Evolutionary conservation across 208 protist species (phyloP), one percentile per base, ranked within the genome.

Genomic region (Acanthamoeba lugdunensis): DNA sequence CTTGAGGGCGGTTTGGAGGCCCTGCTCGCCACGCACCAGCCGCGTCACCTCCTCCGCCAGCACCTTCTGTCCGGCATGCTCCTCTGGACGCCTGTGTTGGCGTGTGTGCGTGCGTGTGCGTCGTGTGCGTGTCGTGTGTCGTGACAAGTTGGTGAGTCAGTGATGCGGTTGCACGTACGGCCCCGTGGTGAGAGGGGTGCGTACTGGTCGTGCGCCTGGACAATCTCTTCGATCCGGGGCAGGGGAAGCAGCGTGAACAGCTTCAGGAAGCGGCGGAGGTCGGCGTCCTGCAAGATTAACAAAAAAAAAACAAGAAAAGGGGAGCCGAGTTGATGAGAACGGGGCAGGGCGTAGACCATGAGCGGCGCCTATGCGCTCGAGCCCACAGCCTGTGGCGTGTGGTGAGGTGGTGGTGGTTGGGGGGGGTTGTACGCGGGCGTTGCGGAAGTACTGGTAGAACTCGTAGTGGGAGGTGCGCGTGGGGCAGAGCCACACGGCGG

Each of bases 401-500:
- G 50, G 50, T 54, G 4, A 11, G 11, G 50, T 4, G 50, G 50
- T 4, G 50, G 50, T 4, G 50, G 50, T 11, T 54, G 50, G 7
- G 50, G 11, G 50, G 50, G 50, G 50, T 54, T 4, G n/a, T 82
- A 82, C 73, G 11, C 45, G 4, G 9, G 45, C 21, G 73, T 82
- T 82, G 30, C 73, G 73, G 73, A 82, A 82, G 21, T 82, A 82
- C 73, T 82, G 73, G 21, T 82, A 82, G 45, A 82, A 82, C 16
- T 82, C 73, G 30, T 82, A 82, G 73, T 82, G 73, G 13, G 73
- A 82, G 73, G 73, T 56, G 73, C 73, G 73, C 9, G 73, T 41
- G 30, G 54, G 81, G 90, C 87, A 54, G 6, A 82, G 73, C 21
- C 96, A 54, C 94, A 94, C 96, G 18, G 96, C 79, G 11, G 96